Evolutionary conservation across 1,139 yeast genomes (phyloP).

Genomic region (Suhomyces bolitotheri): DNA sequence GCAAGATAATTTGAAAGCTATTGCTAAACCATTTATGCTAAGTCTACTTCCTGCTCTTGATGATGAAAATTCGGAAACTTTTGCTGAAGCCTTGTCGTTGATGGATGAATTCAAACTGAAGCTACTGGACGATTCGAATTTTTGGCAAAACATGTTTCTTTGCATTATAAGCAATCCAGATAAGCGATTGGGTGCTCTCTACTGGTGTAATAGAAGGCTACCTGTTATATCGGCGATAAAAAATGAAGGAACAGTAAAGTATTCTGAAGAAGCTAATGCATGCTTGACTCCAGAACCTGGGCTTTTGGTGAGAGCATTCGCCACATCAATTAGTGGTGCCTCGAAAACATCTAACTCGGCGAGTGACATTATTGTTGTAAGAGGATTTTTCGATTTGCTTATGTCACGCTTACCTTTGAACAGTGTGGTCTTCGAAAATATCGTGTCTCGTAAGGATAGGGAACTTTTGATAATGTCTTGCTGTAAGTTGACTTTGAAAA

Average conservation of each 20-base stretch:
- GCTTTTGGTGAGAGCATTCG: slow-evolving; percentile 69
- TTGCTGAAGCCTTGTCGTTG: slow-evolving; percentile 56
- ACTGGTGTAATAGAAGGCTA: slow-evolving; percentile 67
- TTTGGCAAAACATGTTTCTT: slow-evolving; percentile 83
- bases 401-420: slow-evolving; percentile 66
- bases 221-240: slow-evolving; percentile 48
- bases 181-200: slow-evolving; percentile 77
- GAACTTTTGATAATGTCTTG: slow-evolving; percentile 62
- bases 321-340: slow-evolving; percentile 56
- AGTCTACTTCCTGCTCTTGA: slow-evolving; percentile 86
- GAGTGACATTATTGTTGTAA: slow-evolving; percentile 65
- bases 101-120: slow-evolving; percentile 62
- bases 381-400: slow-evolving; percentile 86
- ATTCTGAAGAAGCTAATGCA: slow-evolving; percentile 58
- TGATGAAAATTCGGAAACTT: slow-evolving; percentile 86
- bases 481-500: slow-evolving; percentile 65
- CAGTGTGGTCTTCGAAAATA: slow-evolving; percentile 53
- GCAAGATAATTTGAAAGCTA: slow-evolving; percentile 45
- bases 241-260: slow-evolving; percentile 19
- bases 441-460: slow-evolving; percentile 54
- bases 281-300: slow-evolving; percentile 78
- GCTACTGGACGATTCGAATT: slow-evolving; percentile 66
- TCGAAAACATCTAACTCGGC: slow-evolving; percentile 42
- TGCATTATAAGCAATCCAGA: slow-evolving; percentile 78
- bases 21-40: slow-evolving; percentile 69